Evolutionary conservation across 2,329 filamentous ascomycete species (phyloP), one percentile per base, ranked within the genome.

Genomic region (Colletotrichum costaricense): DNA sequence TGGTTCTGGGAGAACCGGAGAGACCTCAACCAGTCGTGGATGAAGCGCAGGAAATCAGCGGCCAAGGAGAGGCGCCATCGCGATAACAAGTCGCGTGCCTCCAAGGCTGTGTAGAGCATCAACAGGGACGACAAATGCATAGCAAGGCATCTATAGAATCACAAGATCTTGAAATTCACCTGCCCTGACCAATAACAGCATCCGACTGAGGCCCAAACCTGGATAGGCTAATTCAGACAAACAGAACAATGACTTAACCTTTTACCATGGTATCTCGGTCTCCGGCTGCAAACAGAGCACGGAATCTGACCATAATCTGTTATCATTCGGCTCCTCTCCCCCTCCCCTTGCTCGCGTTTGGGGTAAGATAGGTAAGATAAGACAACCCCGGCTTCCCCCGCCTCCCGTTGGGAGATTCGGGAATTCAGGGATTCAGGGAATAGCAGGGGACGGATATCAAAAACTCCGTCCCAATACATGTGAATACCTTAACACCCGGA

Each of bases 1-100:
- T 92, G 89, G 87, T 93, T 93, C 81, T 93, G 91, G 87, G 89
- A 92, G 76, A 89, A 92, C 75, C 84, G 92, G 19, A 88, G 91
- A 1, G 89, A 93, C 52, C 83, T 92, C 66, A 93, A 92, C 78
- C 83, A 88, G 66, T 89, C 90, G 16, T 93, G 92, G 92, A 92
- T 91, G 84, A 88, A 86, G 79, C 85, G 91, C 69, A 86, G 89
- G 76, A 92, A 92, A 84, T 82, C 86, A 73, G 90, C 86, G 4
- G 85, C 87, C 38, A 93, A 93, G 85, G 90, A 92, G 81, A 92
- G 90, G 84, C 86, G 91, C 60, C 91, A 93, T 78, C 85, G 88
- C 69, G 91, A 93, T 74, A 93, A 93, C 78, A 89, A 88, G 78
- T 87, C 89, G 42, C 84, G 89, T 68, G 86, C 87, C 19, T 83